Percentiles rank a stretch among this genome's conserved stretches.
These are phyloP conservation scores for Colletotrichum chlorophyti DNA, from an alignment of 2,329 filamentous ascomycete genomes.

Conservation along the genomic window DNA sequence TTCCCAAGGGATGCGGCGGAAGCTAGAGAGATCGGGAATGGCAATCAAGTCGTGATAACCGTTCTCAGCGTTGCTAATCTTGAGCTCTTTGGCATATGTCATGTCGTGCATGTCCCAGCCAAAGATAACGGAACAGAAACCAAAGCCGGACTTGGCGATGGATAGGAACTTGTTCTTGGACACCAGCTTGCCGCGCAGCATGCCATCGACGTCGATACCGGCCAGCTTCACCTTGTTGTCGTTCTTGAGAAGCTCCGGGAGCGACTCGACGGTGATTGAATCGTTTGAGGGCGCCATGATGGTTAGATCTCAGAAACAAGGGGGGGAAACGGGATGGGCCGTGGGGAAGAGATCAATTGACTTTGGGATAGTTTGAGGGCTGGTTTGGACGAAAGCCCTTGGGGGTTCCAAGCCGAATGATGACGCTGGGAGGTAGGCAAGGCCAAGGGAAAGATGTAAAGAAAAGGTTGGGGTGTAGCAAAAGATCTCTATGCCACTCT, in stretches of 20 bases:
- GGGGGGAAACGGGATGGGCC: neutral
- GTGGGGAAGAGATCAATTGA: conserved; percentile 24
- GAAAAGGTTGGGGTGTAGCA: neutral
- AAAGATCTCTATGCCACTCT: no score
- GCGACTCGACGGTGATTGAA: conserved; percentile 64
- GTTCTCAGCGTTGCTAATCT: conserved; percentile 88
- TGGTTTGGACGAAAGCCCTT: conserved; percentile 18
- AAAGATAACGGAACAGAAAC: conserved; percentile 93
- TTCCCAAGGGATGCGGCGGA: conserved; percentile 90
- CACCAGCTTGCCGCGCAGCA: conserved; percentile 87
- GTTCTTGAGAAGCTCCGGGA: conserved; percentile 70
- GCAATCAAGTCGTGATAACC: conserved; percentile 88
- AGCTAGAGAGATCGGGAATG: conserved; percentile 78
- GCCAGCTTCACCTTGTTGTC: conserved; percentile 87
- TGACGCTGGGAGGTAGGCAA: no score
- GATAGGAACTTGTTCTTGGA: conserved; percentile 93
- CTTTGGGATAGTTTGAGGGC: conserved; percentile 20
- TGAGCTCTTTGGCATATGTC: conserved; percentile 85
- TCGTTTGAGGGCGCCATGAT: conserved; percentile 35
- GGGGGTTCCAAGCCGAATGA: no score
- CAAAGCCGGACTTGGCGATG: conserved; percentile 81
- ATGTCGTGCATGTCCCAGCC: conserved; percentile 98
- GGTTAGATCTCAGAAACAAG: neutral
- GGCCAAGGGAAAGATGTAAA: no score
- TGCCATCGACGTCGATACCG: conserved; percentile 85